A percentile compares a stretch with the other conserved stretches of the same genome.
phyloP scores from a whole-genome alignment of 2,329 filamentous ascomycete species.

The Thielaviopsis populi region DNA sequence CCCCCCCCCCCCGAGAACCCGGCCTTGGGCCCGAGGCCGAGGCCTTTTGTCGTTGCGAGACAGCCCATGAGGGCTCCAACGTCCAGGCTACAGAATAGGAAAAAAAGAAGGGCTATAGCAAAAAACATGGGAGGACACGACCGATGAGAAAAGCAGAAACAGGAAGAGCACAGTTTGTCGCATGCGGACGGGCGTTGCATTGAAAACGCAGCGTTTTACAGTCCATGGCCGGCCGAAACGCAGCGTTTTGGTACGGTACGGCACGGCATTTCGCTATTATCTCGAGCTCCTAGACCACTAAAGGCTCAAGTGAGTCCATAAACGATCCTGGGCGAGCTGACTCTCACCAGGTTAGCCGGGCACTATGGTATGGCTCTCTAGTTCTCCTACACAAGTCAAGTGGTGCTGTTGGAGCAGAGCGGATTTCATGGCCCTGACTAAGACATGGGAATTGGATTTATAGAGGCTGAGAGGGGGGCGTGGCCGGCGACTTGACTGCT shows the following conservation, averaged over 20 bases:
- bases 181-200: not conserved
- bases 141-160: not conserved
- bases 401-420: not conserved
- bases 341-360: not conserved
- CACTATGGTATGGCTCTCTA: not conserved
- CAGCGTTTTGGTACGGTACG: not conserved
- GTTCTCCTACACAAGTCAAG: not conserved
- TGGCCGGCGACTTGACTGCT: not conserved
- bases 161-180: not conserved
- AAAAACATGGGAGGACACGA: not conserved
- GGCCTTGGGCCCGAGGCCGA: not conserved
- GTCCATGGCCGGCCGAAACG: not conserved
- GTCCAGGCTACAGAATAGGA: not conserved
- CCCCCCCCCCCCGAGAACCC: not conserved
- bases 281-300: not conserved
- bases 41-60: not conserved
- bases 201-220: not conserved
- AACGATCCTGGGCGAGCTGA: not conserved
- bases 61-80: not conserved
- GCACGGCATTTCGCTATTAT: constrained; percentile 3
- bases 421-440: not conserved
- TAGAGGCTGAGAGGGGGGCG: not conserved
- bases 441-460: not conserved
- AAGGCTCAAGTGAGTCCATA: not conserved
- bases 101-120: not conserved